Conservation (phyloP, 2,329 filamentous ascomycete genomes). For the Xylaria multiplex region DNA sequence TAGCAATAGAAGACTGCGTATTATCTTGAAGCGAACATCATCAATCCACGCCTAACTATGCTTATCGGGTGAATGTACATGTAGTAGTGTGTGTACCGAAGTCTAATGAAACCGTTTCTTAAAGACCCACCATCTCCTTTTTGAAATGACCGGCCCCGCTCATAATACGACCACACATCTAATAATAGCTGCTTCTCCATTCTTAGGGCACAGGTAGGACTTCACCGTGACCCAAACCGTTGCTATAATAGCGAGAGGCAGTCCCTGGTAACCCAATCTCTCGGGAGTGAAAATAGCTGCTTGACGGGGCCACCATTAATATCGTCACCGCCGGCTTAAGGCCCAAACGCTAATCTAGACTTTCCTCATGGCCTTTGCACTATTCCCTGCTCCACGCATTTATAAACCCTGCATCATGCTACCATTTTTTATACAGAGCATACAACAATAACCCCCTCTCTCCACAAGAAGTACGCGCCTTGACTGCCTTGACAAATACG, state of each 20-base stretch:
- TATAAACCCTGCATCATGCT: no score
- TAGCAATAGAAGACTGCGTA: not conserved
- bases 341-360: no score
- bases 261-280: not conserved
- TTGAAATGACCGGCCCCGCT: not conserved
- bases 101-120: no score
- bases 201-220: constrained; percentile 5
- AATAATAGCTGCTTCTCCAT: constrained; percentile 2
- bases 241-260: not conserved
- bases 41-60: not conserved
- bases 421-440: constrained; percentile 28
- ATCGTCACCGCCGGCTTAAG: no score
- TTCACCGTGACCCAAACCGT: constrained; percentile 3
- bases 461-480: constrained; percentile 52
- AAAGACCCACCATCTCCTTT: not conserved
- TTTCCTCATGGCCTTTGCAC: no score
- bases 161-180: constrained; percentile 1
- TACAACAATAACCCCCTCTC: constrained; percentile 52
- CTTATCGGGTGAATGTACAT: not conserved
- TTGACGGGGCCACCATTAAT: no score
- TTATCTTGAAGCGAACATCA: not conserved
- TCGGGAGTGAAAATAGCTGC: no score
- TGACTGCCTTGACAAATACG: constrained; percentile 47
- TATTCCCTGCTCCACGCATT: no score
- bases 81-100: no score